phyloP scores from a whole-genome alignment of 345 rosid species.

The Alliaria petiolata region DNA sequence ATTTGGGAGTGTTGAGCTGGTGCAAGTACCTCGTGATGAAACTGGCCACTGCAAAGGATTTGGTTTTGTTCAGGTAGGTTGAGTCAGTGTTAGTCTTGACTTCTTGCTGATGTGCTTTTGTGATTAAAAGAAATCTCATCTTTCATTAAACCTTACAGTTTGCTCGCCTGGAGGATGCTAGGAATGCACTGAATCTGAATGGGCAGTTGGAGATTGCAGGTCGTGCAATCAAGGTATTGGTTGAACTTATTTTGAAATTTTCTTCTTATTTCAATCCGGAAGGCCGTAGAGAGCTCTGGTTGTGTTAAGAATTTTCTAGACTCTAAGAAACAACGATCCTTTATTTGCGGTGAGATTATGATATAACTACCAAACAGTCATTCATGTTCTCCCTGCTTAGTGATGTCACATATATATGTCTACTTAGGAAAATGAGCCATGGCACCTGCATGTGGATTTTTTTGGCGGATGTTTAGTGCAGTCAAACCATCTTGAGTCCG shows the following conservation, averaged over 20 bases:
- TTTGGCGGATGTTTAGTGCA: not conserved
- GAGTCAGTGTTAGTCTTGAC: not conserved
- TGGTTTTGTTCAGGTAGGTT: conserved; percentile 92
- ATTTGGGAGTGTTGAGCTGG: conserved; percentile 93
- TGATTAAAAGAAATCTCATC: conserved; percentile 4
- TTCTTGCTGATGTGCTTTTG: not conserved
- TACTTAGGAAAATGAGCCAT: not conserved
- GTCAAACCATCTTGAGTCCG: not conserved
- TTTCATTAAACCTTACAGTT: conserved; percentile 44
- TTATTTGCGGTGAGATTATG: not conserved
- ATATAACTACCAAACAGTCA: not conserved
- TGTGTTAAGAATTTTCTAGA: not conserved
- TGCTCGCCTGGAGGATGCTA: conserved; percentile 92
- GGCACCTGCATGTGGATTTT: conserved; percentile 1
- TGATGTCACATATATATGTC: not conserved
- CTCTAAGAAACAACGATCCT: not conserved
- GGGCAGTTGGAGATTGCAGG: conserved; percentile 91
- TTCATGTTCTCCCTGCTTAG: not conserved
- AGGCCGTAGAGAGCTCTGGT: not conserved
- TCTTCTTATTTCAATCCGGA: not conserved
- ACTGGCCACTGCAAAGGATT: conserved; percentile 88
- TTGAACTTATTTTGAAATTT: not conserved
- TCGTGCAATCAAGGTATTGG: conserved; percentile 75
- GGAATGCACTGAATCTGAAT: conserved; percentile 81
- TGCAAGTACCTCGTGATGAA: conserved; percentile 91